Base-by-base conservation (phyloP, 148 eudicot genomes). In the Tetragonia tetragonoides region DNA sequence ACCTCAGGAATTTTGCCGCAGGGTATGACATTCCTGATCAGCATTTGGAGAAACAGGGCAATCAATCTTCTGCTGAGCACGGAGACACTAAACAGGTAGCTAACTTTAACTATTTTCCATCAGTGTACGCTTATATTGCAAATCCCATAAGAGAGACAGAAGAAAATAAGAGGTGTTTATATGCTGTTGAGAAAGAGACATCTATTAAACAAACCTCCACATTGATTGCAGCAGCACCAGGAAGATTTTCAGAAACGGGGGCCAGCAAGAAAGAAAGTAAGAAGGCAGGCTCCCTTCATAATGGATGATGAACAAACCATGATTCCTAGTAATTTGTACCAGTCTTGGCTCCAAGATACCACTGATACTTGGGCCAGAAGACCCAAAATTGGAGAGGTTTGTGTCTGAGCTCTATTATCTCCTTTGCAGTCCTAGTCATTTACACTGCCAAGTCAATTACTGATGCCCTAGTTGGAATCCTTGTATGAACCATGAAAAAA, bases 281-380 rank as follows among this genome's bases (percentile, higher is more conserved):
- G 84, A 83, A 87, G 82, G 75, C 77, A 83, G 70, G 76, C 85
- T 75, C 74, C 84, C 74, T 60, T 76, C 70, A 62, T 79, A 16
- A 90, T 95, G 90, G 99, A 95, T 83, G 81, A 85, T 81, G 92
- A 88, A 28, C 94, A 90, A 76, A 90, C 85, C 51, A 88, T 96
- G 78, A 89, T 96, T 60, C 94, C 98, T 41, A 92, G 92, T 79
- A 87, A 81, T 17, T 77, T 89, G 68, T 96, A 91, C 86, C 99
- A 96, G 78, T 82, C 92, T 28, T 96, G 99, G 99, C 97, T 96
- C 79, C 92, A 85, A 82, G 70, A 85, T 82, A 68, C 95, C 39
- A 75, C 90, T 72, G 97, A 93, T 80, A 79, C 89, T 41, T 80
- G 84, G 63, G 69, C 81, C 64, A 86, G 74, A 80, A 88, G 86